Evolutionary conservation across 208 protist genomes (phyloP), one percentile per base, ranked within the genome.

Genomic region (Crithidia acanthocephali): DNA sequence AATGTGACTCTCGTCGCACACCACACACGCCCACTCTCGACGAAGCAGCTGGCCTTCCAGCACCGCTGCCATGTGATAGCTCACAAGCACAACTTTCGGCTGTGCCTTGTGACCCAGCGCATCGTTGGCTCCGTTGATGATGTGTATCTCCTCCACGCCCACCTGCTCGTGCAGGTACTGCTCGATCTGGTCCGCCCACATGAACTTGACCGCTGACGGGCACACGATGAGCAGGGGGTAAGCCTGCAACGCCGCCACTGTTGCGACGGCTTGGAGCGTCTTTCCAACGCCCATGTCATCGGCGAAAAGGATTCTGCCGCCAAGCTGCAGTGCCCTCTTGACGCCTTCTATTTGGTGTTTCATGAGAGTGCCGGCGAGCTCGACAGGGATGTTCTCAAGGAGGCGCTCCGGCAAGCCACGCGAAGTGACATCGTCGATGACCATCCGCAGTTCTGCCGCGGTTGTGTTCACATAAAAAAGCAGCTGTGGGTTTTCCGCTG

Each of bases 251-350:
- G 79, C 78, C 18, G 76, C 81, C 44, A 95, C 56, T 2, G 78
- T 85, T 23, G 82, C 91, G 50, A 95, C 66, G 3, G 86, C 84
- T 51, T 91, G 72, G 23, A 95, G 68, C 3, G 91, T 95, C 57
- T 95, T 95, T 9, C 91, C 91, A 37, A 93, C 86, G 22, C 91
- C 91, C 91, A 95, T 95, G 53, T 95, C 91, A 72, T 95, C 91
- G 7, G 86, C 87, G 55, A 95, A 81, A 1, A 95, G 53, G 25
- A 71, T 56, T 50, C 91, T 64, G 0, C 87, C 87, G 37, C 70
- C 63, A 27, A 88, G 81, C 22, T 62, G 50, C 27, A 95, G 70
- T 5, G 82, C 84, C 32, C 61, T 79, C 51, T 62, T 65, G 59
- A 95, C 80, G 2, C 83, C 86, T n/a, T 83, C 76, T 20, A 86